Conservation (phyloP, 257 asterid genomes). For the Solanum medicagineum region DNA sequence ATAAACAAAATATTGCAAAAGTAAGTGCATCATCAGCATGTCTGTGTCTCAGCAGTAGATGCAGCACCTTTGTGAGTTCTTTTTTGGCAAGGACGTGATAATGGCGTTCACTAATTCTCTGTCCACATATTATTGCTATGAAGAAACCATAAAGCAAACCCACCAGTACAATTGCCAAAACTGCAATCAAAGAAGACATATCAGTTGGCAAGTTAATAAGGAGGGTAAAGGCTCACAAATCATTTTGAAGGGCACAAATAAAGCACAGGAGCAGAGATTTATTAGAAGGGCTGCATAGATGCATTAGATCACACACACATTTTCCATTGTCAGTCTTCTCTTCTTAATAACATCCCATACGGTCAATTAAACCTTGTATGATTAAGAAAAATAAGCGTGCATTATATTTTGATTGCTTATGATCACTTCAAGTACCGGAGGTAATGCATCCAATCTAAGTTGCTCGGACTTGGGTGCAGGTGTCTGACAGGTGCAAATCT, state of each 20-base stretch:
- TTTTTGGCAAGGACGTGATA: conserved; percentile 97
- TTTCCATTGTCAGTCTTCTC: not conserved
- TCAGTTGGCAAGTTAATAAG: not conserved
- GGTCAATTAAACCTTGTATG: not conserved
- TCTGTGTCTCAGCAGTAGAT: conserved; percentile 3
- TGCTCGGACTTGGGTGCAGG: too few relatives aligned
- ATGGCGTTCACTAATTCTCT: conserved; percentile 94
- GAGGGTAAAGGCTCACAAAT: not conserved
- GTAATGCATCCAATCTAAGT: not conserved
- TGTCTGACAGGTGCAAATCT: too few relatives aligned
- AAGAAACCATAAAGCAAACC: conserved; percentile 97
- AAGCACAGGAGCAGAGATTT: not conserved
- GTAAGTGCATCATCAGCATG: not conserved
- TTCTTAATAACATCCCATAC: not conserved
- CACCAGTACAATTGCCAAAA: conserved; percentile 87
- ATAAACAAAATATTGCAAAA: not conserved
- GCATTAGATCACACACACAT: not conserved
- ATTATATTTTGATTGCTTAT: not conserved
- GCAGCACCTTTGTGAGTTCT: conserved; percentile 78
- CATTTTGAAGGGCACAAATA: not conserved
- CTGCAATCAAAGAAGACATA: conserved; percentile 25
- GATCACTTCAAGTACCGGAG: not conserved
- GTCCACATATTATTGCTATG: conserved; percentile 95
- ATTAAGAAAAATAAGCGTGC: not conserved
- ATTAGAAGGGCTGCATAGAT: not conserved